These are phyloP conservation scores for Blastocystis sp. DNA, from an alignment of 352 stramenopile species.

Conservation along the genomic window DNA sequence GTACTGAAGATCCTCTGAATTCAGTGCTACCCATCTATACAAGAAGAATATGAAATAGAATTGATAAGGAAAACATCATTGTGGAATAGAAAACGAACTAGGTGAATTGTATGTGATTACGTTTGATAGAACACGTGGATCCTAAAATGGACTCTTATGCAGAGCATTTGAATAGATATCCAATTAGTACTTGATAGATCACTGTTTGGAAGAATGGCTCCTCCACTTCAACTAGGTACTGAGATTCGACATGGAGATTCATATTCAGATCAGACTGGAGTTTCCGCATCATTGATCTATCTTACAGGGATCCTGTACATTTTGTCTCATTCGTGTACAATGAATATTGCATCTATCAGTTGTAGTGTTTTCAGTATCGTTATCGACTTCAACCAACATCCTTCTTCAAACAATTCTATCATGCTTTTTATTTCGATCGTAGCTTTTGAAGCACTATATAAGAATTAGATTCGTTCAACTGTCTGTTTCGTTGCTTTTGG, in stretches of 20 bases:
- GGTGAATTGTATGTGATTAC: not conserved
- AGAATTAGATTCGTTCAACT: not conserved
- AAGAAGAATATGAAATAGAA: not conserved
- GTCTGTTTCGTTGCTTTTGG: not conserved
- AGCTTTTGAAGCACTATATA: not conserved
- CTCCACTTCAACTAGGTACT: too few relatives aligned
- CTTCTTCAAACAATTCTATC: not conserved
- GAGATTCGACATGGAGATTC: too few relatives aligned
- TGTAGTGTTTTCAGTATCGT: too few relatives aligned
- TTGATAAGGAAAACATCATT: not conserved
- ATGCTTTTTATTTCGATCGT: not conserved
- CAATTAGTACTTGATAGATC: too few relatives aligned
- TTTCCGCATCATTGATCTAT: too few relatives aligned
- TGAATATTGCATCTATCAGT: too few relatives aligned
- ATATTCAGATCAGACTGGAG: too few relatives aligned
- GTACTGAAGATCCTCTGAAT: not conserved
- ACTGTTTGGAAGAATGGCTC: too few relatives aligned
- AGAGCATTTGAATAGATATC: too few relatives aligned
- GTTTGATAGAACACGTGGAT: not conserved
- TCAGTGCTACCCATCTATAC: not conserved
- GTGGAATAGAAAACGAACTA: not conserved
- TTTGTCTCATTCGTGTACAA: too few relatives aligned
- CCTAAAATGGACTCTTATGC: not conserved
- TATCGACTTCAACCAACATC: too few relatives aligned
- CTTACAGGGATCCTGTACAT: too few relatives aligned